phyloP scores from a whole-genome alignment of 2,329 filamentous ascomycete species.

The Zalaria obscura region DNA sequence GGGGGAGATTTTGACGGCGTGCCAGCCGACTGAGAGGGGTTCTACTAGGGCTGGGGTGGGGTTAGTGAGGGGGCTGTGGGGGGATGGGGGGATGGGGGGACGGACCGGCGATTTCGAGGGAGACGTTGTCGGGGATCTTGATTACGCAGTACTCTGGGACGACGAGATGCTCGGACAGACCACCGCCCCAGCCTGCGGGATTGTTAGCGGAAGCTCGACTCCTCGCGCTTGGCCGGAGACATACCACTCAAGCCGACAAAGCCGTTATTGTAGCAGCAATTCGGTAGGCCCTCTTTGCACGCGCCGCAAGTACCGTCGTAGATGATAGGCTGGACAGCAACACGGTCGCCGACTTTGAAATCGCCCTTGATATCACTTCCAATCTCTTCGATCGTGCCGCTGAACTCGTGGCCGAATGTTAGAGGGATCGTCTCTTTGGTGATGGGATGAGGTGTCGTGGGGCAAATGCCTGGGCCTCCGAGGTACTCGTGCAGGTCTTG shows the following conservation, averaged over 20 bases:
- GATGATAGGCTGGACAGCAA: conserved; percentile 39
- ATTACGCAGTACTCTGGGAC: conserved; percentile 33
- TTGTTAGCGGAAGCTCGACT: conserved; percentile 10
- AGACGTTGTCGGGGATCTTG: conserved; percentile 35
- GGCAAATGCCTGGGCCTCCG: conserved; percentile 25
- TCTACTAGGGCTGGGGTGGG: conserved; percentile 33
- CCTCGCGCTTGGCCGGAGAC: conserved; percentile 1
- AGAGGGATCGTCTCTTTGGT: conserved; percentile 37
- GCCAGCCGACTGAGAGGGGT: conserved; percentile 41
- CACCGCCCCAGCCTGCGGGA: conserved; percentile 16
- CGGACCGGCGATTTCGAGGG: conserved; percentile 33
- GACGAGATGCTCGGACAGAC: conserved; percentile 32
- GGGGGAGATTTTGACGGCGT: conserved; percentile 34
- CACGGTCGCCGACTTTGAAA: conserved; percentile 33
- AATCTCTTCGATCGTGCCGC: conserved; percentile 36
- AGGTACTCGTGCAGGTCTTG: conserved; percentile 20
- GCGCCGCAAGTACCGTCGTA: conserved; percentile 39
- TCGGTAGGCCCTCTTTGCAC: conserved; percentile 37
- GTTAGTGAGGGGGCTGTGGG: background rate
- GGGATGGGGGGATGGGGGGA: background rate
- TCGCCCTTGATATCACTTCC: conserved; percentile 32
- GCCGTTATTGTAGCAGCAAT: conserved; percentile 40
- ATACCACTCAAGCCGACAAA: no score
- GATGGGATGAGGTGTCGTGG: conserved; percentile 38
- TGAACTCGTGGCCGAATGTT: conserved; percentile 41